Conservation (phyloP, 2,329 filamentous ascomycete genomes). For the Beauveria sp. region DNA sequence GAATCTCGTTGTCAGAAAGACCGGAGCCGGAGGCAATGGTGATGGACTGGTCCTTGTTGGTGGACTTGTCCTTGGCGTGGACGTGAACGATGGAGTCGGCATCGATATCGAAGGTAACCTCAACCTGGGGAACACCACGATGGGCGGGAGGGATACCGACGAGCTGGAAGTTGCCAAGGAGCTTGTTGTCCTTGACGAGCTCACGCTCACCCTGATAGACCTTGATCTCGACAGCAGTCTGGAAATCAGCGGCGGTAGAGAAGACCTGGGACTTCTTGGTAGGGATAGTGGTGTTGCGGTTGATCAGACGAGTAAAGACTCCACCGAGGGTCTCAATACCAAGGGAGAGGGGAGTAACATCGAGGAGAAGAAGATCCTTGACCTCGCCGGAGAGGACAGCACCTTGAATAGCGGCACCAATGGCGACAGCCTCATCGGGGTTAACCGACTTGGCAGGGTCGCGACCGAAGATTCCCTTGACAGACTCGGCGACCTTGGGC, state of each 20-base stretch:
- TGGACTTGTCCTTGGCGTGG: slow-evolving; percentile 97
- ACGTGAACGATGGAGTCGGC: slow-evolving; percentile 97
- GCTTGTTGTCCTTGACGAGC: slow-evolving; percentile 96
- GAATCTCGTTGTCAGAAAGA: slow-evolving; percentile 89
- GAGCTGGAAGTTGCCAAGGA: slow-evolving; percentile 98
- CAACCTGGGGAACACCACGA: slow-evolving; percentile 91
- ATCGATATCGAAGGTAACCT: slow-evolving; percentile 98
- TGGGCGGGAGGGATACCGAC: slow-evolving; percentile 94
- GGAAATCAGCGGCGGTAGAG: slow-evolving; percentile 96
- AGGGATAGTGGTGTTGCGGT: slow-evolving; percentile 97
- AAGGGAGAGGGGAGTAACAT: slow-evolving; percentile 91
- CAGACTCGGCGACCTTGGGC: slow-evolving; percentile 94
- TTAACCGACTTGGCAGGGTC: slow-evolving; percentile 98
- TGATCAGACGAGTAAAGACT: slow-evolving; percentile 97
- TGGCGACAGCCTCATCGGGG: slow-evolving; percentile 95
- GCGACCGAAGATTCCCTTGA: slow-evolving; percentile 94
- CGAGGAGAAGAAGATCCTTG: slow-evolving; percentile 89
- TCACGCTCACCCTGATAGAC: slow-evolving; percentile 99
- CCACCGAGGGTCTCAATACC: slow-evolving; percentile 98
- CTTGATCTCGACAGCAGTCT: slow-evolving; percentile 99
- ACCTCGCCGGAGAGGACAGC: slow-evolving; percentile 94
- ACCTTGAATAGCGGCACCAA: slow-evolving; percentile 95
- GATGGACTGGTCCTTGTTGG: slow-evolving; percentile 99
- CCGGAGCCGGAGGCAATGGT: slow-evolving; percentile 97
- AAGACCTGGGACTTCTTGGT: slow-evolving; percentile 99